These are phyloP conservation scores for Xerocomus nothofagi DNA, from an alignment of 1,284 basidiomycete genomes.

Conservation along the genomic window DNA sequence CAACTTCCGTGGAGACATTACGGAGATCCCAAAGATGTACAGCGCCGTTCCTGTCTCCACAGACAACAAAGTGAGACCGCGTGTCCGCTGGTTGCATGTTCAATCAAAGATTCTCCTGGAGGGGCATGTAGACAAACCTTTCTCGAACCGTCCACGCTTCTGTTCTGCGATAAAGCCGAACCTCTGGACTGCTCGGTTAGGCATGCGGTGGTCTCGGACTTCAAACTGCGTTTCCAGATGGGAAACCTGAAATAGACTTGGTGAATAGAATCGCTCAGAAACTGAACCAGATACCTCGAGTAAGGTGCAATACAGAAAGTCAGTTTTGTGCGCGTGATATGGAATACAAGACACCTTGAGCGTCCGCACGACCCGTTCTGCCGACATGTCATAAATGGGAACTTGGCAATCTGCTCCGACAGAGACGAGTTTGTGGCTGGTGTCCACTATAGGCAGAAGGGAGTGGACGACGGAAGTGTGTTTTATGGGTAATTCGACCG, in stretches of 20 bases:
- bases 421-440: constrained; percentile 47
- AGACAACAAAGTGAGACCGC: constrained; percentile 40
- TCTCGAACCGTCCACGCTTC: constrained; percentile 44
- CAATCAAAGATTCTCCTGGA: not conserved
- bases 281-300: constrained; percentile 40
- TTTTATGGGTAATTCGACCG: constrained; percentile 39
- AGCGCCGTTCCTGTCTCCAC: constrained; percentile 43
- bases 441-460: constrained; percentile 43
- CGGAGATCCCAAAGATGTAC: constrained; percentile 53
- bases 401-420: constrained; percentile 49
- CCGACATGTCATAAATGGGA: constrained; percentile 48
- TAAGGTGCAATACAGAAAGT: constrained; percentile 41
- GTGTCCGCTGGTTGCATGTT: constrained; percentile 29
- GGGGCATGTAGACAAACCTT: constrained; percentile 36
- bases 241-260: constrained; percentile 38
- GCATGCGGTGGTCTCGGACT: constrained; percentile 45
- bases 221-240: constrained; percentile 56
- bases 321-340: constrained; percentile 43
- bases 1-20: constrained; percentile 31
- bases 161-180: constrained; percentile 45
- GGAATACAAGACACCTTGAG: constrained; percentile 46
- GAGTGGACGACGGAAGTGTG: constrained; percentile 47
- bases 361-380: constrained; percentile 42
- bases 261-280: not conserved
- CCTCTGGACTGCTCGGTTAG: constrained; percentile 37